Conservation (phyloP, 2,329 filamentous ascomycete species). For the Pyrenophora teres region DNA sequence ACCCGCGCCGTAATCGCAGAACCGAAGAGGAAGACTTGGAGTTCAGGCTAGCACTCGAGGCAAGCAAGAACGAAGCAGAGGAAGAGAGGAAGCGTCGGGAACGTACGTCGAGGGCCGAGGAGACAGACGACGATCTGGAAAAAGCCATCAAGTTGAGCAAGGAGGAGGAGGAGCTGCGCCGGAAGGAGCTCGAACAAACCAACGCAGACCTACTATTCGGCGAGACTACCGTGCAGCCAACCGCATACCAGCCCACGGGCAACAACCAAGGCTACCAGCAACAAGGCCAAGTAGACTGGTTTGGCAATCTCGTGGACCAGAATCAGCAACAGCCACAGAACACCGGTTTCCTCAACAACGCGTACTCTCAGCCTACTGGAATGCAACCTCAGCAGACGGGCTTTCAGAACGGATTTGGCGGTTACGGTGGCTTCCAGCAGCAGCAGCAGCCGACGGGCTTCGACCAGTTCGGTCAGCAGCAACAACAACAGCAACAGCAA, state of each 20-base stretch:
- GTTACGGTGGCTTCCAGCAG: constrained; percentile 58
- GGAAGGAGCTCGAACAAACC: constrained; percentile 81
- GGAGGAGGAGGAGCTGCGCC: constrained; percentile 87
- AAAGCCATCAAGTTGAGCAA: constrained; percentile 95
- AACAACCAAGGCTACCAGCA: constrained; percentile 98
- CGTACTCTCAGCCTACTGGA: constrained; percentile 79
- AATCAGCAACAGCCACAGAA: constrained; percentile 64
- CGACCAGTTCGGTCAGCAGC: constrained; percentile 57
- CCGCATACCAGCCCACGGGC: constrained; percentile 79
- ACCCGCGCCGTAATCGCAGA: constrained; percentile 50
- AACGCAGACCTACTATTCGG: constrained; percentile 91
- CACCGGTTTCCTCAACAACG: constrained; percentile 69
- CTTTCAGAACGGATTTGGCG: constrained; percentile 70
- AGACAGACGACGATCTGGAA: constrained; percentile 83
- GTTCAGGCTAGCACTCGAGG: constrained; percentile 87
- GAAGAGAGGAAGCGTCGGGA: constrained; percentile 78
- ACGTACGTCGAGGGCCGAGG: constrained; percentile 51
- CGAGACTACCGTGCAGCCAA: constrained; percentile 66
- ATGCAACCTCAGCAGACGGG: constrained; percentile 65
- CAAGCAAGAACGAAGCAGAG: constrained; percentile 93
- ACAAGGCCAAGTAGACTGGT: constrained; percentile 94
- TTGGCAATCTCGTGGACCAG: constrained; percentile 88
- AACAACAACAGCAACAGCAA: constrained; percentile 17
- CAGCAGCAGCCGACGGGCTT: constrained; percentile 68
- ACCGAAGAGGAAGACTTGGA: constrained; percentile 87